Conservation (phyloP, 2,329 filamentous ascomycete species). For the Kalmusia sp. region DNA sequence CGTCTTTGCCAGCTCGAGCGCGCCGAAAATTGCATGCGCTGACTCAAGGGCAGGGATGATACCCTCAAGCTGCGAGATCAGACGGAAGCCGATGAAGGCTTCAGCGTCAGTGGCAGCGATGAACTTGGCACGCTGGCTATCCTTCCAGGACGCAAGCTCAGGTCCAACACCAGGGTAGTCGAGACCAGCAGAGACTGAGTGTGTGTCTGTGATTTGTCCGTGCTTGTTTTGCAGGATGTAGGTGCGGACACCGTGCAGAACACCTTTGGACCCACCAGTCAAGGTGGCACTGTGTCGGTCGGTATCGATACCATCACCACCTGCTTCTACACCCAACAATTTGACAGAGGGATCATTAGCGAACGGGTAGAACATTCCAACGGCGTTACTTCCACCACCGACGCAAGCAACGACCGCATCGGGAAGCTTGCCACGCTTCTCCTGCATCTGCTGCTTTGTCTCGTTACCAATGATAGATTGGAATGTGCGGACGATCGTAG, state of each 20-base stretch:
- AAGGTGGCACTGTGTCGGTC: slow-evolving; percentile 86
- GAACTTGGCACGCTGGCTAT: slow-evolving; percentile 83
- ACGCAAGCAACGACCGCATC: slow-evolving; percentile 97
- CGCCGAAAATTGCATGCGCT: slow-evolving; percentile 89
- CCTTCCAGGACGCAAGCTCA: slow-evolving; percentile 92
- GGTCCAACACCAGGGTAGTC: slow-evolving; percentile 98
- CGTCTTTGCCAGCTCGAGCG: slow-evolving; percentile 87
- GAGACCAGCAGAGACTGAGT: slow-evolving; percentile 94
- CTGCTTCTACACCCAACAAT: slow-evolving; percentile 92
- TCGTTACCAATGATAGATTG: slow-evolving; percentile 95
- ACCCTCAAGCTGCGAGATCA: slow-evolving; percentile 87
- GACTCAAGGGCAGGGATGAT: slow-evolving; percentile 97
- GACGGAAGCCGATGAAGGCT: slow-evolving; percentile 84
- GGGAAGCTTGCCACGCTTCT: slow-evolving; percentile 84
- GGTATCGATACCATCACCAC: slow-evolving; percentile 90
- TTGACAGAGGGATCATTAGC: slow-evolving; percentile 83
- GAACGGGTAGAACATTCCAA: slow-evolving; percentile 99
- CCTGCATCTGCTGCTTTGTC: slow-evolving; percentile 89
- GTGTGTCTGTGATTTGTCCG: slow-evolving; percentile 92
- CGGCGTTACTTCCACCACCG: slow-evolving; percentile 91
- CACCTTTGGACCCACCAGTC: slow-evolving; percentile 84
- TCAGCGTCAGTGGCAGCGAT: slow-evolving; percentile 90
- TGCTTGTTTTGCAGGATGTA: slow-evolving; percentile 93
- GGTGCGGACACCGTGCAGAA: slow-evolving; percentile 93
- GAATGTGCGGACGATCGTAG: slow-evolving; percentile 96